Conservation (phyloP, 352 stramenopile genomes). For the Phytophthora syringae region DNA sequence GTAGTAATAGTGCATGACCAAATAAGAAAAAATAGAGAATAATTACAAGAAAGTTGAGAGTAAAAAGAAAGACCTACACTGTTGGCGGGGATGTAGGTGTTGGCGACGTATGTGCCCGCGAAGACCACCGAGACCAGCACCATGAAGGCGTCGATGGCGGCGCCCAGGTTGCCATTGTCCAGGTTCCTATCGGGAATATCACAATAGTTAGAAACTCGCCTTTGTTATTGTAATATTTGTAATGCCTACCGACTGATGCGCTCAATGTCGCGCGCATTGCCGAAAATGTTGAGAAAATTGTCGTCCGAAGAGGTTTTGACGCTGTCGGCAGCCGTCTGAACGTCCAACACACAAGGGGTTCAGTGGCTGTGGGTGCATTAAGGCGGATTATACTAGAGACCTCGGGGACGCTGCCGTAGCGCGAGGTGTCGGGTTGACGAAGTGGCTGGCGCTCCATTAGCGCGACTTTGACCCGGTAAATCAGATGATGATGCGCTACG, state of each 20-base stretch:
- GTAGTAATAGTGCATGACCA: not conserved
- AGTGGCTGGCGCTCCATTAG: constrained; percentile 52
- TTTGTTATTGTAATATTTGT: no score
- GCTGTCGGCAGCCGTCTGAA: constrained; percentile 15
- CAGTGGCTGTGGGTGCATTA: not conserved
- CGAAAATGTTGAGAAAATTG: constrained; percentile 21
- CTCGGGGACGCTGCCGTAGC: constrained; percentile 41
- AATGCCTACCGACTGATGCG: constrained; percentile 46
- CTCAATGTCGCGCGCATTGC: constrained; percentile 40
- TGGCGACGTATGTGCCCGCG: constrained; percentile 71
- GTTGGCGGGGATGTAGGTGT: constrained; percentile 78
- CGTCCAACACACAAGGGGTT: not conserved
- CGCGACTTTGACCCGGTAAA: no score
- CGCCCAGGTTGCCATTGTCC: constrained; percentile 80
- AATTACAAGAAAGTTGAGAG: not conserved
- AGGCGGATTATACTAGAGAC: not conserved
- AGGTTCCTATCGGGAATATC: constrained; percentile 51
- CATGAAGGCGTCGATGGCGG: constrained; percentile 68
- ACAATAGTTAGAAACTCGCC: not conserved
- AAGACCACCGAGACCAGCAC: constrained; percentile 64
- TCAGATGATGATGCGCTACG: constrained; percentile 10
- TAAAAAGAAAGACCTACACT: constrained; percentile 41
- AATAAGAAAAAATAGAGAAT: not conserved
- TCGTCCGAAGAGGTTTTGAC: constrained; percentile 25
- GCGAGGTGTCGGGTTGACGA: constrained; percentile 25